These are phyloP conservation scores for Trypanosoma scelopori DNA, from an alignment of 208 protist genomes.

Conservation along the genomic window DNA sequence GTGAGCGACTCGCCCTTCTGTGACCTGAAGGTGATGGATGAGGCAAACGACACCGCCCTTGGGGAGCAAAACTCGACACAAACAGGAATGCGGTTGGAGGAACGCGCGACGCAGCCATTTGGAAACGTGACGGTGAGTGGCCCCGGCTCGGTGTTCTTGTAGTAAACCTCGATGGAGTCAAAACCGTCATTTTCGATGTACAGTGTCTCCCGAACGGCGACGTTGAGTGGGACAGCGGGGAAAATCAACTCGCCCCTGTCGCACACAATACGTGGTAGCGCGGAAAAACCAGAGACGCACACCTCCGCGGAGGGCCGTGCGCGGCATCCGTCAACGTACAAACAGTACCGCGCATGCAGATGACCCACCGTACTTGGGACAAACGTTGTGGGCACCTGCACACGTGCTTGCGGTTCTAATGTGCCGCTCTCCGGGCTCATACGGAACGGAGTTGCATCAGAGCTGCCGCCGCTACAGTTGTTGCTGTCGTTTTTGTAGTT, in stretches of 20 bases:
- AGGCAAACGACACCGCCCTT: conserved; percentile 80
- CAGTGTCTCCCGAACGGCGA: conserved; percentile 64
- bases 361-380: conserved; percentile 38
- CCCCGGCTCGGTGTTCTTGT: conserved; percentile 54
- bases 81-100: conserved; percentile 40
- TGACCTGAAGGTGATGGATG: conserved; percentile 86
- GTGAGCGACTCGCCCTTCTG: conserved; percentile 65
- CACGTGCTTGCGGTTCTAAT: conserved; percentile 43
- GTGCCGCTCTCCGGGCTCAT: conserved; percentile 59
- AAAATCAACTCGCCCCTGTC: conserved; percentile 82
- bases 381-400: conserved; percentile 76
- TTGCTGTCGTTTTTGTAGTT: neutral
- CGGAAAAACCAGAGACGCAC: conserved; percentile 54
- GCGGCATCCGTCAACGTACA: conserved; percentile 58
- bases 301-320: conserved; percentile 59
- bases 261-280: conserved; percentile 75
- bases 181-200: conserved; percentile 93
- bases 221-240: conserved; percentile 83
- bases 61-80: conserved; percentile 65
- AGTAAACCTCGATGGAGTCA: conserved; percentile 82
- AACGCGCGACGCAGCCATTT: conserved; percentile 41
- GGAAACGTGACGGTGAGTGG: conserved; percentile 86
- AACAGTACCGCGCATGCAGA: conserved; percentile 33
- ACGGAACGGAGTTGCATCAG: conserved; percentile 42
- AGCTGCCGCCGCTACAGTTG: neutral